Conservation (phyloP, 1,139 yeast genomes). For the Magnusiomyces suaveolens region DNA sequence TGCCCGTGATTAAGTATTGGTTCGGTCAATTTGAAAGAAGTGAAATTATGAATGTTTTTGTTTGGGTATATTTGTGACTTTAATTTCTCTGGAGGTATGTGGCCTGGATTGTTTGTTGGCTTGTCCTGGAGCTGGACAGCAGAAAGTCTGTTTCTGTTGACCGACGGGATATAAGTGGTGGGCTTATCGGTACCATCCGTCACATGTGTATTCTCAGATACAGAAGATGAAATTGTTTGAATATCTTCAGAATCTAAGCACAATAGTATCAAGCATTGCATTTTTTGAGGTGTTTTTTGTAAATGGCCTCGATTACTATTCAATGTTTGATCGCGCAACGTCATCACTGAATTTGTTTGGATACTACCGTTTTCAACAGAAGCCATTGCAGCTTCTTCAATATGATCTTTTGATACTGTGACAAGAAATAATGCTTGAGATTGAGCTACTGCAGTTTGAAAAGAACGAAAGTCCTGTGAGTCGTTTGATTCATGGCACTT, state of each 20-base stretch:
- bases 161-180: neutral
- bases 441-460: neutral
- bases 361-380: neutral
- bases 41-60: neutral
- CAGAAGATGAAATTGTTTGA: neutral
- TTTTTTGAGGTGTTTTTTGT: neutral
- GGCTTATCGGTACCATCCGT: too few species aligned
- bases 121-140: neutral
- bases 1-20: neutral
- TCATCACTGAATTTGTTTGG: neutral
- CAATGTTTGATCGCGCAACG: neutral
- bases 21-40: neutral
- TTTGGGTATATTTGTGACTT: neutral
- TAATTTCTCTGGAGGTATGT: neutral
- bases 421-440: slow-evolving; percentile 1
- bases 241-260: neutral
- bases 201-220: neutral
- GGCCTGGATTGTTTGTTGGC: neutral
- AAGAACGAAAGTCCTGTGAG: neutral
- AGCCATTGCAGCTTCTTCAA: too few species aligned
- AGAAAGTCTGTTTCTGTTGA: neutral
- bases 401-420: neutral
- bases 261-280: neutral
- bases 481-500: neutral
- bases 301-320: neutral